These are phyloP conservation scores for Fusarium udum DNA, from an alignment of 2,329 filamentous ascomycete genomes.

Conservation along the genomic window DNA sequence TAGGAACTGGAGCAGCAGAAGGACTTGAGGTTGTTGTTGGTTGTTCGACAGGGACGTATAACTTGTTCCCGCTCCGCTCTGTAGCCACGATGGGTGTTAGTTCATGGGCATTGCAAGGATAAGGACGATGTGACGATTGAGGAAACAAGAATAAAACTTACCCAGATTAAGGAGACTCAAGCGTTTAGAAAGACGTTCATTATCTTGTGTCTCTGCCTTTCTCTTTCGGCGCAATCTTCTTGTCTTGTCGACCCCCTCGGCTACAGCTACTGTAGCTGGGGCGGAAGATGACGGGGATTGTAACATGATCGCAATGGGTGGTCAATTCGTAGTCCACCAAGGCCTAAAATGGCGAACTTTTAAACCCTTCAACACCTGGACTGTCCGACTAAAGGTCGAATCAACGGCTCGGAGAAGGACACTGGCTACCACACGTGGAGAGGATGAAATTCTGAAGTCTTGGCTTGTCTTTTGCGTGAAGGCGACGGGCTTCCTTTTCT, in stretches of 20 bases:
- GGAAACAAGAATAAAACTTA: constrained; percentile 52
- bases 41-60: constrained; percentile 72
- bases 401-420: constrained; percentile 20
- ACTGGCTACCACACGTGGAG: constrained; percentile 24
- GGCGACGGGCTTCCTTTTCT: background rate
- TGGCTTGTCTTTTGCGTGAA: constrained; percentile 18
- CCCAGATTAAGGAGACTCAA: constrained; percentile 84
- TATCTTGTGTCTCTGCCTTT: constrained; percentile 68
- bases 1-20: constrained; percentile 31
- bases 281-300: constrained; percentile 44
- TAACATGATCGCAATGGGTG: constrained; percentile 46
- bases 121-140: background rate
- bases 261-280: constrained; percentile 28
- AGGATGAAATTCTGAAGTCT: constrained; percentile 17
- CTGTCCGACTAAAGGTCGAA: constrained; percentile 15
- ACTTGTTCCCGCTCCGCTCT: constrained; percentile 71
- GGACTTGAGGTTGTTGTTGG: constrained; percentile 38
- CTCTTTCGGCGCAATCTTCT: constrained; percentile 58
- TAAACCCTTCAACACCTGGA: constrained; percentile 29
- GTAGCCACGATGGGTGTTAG: constrained; percentile 28
- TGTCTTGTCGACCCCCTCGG: constrained; percentile 33
- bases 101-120: background rate
- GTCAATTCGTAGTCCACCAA: constrained; percentile 10
- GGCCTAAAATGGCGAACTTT: constrained; percentile 29
- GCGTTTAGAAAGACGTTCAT: constrained; percentile 83